Evolutionary conservation across 352 stramenopile species (phyloP), one percentile per base, ranked within the genome.

Genomic region (Chrysophaeum taylorii): DNA sequence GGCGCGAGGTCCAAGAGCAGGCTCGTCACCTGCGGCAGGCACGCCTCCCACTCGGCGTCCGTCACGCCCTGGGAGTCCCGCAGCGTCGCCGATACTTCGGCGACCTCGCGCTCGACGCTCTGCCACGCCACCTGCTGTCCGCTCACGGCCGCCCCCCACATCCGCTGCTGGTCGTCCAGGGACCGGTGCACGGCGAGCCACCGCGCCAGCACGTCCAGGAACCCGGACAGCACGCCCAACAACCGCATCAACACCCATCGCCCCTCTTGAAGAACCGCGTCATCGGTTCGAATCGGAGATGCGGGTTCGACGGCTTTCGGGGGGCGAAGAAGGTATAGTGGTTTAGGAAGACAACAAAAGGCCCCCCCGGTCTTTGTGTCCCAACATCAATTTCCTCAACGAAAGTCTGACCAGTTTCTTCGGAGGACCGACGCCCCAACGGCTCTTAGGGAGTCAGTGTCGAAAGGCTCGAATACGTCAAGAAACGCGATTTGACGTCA

Each of bases 21-120:
- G 36, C 14, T 66, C 33, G 57, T 45, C 18, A 66, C 45, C 35
- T 66, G 57, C 33, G 57, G 57, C 14, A 66, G 57, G 33, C 33
- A 41, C 1, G 45, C 45, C 45, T 57, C 45, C 45, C 45, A 57
- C 9, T 57, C 45, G 45, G 9, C 45, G 45, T 57, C 45, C 18
- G 45, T 9, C 12, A 57, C 14, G 45, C 23, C 45, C 5, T 12
- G 9, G 9, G 7, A 27, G 9, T 33, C 7, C 45, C 23, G 9
- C 23, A 33, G 12, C 23, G 45, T 57, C 12, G 45, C 45, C 45
- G 18, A 57, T 18, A 57, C n/a, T n/a, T n/a, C n/a, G n/a, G n/a
- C n/a, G n/a, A n/a, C n/a, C n/a, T n/a, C 45, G 45, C n/a, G 45
- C 45, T 57, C 45, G 12, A 5, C 45, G 12, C 45, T 18, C 18